These are phyloP conservation scores for Nannochloropsis salina DNA, from an alignment of 108 stramenopile species.

Conservation along the genomic window DNA sequence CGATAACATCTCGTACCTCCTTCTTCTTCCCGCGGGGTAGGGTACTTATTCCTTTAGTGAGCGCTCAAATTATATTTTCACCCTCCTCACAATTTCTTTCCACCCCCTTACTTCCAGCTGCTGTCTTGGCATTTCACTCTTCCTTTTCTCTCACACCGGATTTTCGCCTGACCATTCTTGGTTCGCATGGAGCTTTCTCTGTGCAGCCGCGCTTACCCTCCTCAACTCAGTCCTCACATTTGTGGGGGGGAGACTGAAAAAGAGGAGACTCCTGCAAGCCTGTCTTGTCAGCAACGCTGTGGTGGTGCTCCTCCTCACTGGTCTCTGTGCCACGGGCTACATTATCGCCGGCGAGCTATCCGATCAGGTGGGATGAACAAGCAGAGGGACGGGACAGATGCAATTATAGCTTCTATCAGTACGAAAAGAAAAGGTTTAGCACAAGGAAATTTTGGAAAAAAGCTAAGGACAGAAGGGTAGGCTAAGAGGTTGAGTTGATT, in stretches of 20 bases:
- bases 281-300: background rate
- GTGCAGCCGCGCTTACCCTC: background rate
- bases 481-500: background rate
- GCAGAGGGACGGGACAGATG: background rate
- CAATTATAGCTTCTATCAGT: background rate
- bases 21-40: background rate
- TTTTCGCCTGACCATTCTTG: background rate
- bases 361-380: background rate
- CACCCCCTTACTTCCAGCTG: background rate
- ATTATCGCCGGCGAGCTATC: background rate
- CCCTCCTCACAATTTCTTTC: background rate
- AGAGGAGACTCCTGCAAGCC: background rate
- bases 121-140: background rate
- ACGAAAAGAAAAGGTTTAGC: background rate
- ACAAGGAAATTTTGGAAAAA: background rate
- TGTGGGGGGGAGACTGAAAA: background rate
- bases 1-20: background rate
- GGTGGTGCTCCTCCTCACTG: background rate
- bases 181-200: background rate
- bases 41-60: background rate
- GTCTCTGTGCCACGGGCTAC: background rate
- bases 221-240: background rate
- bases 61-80: background rate
- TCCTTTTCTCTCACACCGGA: background rate
- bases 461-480: too few relatives aligned